A percentile compares a stretch with the other conserved stretches of the same genome.
phyloP scores from a whole-genome alignment of 176 grass and related monocot genomes.

The Eleusine indica region DNA sequence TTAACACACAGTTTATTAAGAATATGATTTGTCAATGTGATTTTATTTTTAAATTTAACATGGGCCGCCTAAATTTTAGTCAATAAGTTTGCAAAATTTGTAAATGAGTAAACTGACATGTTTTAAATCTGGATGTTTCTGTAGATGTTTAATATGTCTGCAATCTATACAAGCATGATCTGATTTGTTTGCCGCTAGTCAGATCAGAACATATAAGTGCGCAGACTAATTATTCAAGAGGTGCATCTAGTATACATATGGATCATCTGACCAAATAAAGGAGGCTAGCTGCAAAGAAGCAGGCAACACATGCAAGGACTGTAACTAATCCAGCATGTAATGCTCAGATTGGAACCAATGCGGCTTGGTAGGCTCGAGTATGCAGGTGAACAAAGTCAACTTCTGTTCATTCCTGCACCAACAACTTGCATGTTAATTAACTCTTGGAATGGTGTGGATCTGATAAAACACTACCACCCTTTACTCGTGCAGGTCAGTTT shows the following conservation, averaged over 20 bases:
- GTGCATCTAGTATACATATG: neutral
- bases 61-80: neutral
- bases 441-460: neutral
- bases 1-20: neutral
- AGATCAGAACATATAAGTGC: neutral
- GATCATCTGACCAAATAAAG: neutral
- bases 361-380: neutral
- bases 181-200: neutral
- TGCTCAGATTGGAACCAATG: neutral
- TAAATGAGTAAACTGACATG: neutral
- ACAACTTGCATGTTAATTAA: neutral
- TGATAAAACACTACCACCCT: neutral
- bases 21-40: neutral
- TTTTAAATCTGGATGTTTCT: neutral
- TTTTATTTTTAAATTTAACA: neutral
- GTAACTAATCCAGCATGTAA: neutral
- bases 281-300: neutral
- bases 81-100: neutral
- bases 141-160: neutral
- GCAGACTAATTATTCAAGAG: neutral
- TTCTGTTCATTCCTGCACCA: neutral
- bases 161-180: neutral
- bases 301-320: neutral
- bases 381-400: neutral
- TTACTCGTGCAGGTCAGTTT: neutral